Base-by-base conservation (phyloP, 345 rosid species). In the Salix arbutifolia region DNA sequence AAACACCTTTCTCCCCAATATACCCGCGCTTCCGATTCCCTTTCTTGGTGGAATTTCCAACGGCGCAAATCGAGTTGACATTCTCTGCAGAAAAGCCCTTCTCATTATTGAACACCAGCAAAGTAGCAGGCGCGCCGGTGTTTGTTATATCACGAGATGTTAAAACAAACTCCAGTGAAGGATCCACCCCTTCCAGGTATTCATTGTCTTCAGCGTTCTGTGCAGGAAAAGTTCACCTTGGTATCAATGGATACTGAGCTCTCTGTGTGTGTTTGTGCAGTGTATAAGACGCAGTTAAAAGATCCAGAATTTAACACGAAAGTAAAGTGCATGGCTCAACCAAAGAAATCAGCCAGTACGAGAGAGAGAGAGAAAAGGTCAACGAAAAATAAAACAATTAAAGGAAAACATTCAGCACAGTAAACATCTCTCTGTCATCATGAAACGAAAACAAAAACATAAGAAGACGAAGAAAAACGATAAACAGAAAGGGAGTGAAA, bases 201-300 rank as follows among this genome's bases (percentile, higher is more conserved):
- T 88, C 95, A 19, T 92, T 92, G 64, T 92, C 97, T 60, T 92
- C 95, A 0, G 97, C 93, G 65, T 92, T 92, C 93, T 92, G 83
- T 12, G 30, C 7, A 67, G 46, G 0, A 17, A 56, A 68, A 65
- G 4, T 12, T 72, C 75, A 77, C 50, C 62, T 56, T 56, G 28
- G 28, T 8, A 53, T 53, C 61, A 53, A 53, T 19, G 61, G 61
- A 53, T 53, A 21, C 25, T 53, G 8, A 53, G 21, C 61, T 53
- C 21, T 37, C 9, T 37, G 40, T 37, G 40, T 37, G 40, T 8
- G 40, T 8, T 8, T 37, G 40, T 37, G 40, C 8, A 37, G 40
- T 37, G 40, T 37, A 37, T 37, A 37, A 7, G 3, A 8, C 2
- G n/a, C n/a, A 21, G 4, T 10, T n/a, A 56, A 9, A 9, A 21